Conservation (phyloP, 768 basidiomycete species). For the Mycena albidolilacea region DNA sequence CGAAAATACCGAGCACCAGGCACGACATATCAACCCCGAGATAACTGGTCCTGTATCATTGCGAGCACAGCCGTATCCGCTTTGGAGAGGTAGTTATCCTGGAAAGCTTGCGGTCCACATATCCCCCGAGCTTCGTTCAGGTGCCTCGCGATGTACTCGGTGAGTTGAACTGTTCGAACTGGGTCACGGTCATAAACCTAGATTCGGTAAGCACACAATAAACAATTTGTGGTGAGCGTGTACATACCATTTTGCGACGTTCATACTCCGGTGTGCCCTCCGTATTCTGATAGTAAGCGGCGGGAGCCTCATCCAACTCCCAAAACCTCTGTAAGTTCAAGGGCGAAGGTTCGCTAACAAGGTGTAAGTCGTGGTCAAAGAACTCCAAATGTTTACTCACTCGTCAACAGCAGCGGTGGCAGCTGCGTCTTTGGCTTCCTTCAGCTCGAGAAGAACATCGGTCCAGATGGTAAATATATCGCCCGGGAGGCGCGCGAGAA, state of each 20-base stretch:
- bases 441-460: conserved; percentile 90
- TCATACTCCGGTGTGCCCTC: conserved; percentile 82
- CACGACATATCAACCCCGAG: conserved; percentile 39
- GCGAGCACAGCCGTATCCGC: conserved; percentile 83
- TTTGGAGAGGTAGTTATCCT: conserved; percentile 70
- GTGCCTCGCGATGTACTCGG: conserved; percentile 67
- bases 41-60: conserved; percentile 74
- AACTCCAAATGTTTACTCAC: conserved; percentile 40
- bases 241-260: conserved; percentile 79
- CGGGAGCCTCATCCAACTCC: conserved; percentile 76
- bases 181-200: conserved; percentile 83
- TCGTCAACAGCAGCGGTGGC: conserved; percentile 50
- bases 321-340: conserved; percentile 73
- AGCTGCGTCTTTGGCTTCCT: conserved; percentile 68
- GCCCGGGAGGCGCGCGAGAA: conserved; percentile 77
- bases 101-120: conserved; percentile 73
- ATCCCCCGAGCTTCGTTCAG: conserved; percentile 75
- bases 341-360: conserved; percentile 47
- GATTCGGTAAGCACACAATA: conserved; percentile 9
- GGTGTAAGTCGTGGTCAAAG: conserved; percentile 15
- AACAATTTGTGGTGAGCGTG: neutral
- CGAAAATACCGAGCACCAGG: neutral
- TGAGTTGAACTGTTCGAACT: conserved; percentile 77
- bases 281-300: conserved; percentile 71
- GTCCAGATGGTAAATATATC: conserved; percentile 92